Base-by-base conservation (phyloP, 164 flowering plant species). In the Kingdonia uniflora region DNA sequence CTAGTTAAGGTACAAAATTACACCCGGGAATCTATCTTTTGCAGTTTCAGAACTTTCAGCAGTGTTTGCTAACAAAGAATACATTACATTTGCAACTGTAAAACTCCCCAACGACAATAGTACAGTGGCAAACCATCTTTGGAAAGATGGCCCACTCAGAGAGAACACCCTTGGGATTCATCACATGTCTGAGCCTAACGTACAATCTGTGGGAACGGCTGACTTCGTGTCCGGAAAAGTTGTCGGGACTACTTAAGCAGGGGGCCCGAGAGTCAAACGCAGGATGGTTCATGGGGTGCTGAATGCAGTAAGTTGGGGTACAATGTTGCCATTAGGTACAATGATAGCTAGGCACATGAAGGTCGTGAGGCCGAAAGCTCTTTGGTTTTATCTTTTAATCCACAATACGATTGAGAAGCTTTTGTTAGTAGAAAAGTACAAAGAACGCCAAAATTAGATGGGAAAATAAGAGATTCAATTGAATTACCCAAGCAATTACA, bases 191-290 rank as follows among this genome's bases (percentile, higher is more conserved):
- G 70, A 60, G 0, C 54, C 60, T 2, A 78, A 81, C 49, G 16
- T 57, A 15, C 57, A 29, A 14, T 65, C 81, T 15, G 54, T 20
- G 38, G 76, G 74, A 19, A 66, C 67, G 10, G 14, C 81, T 17
- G 51, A 85, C 62, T 52, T 84, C 51, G 42, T 58, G 0, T 72
- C 91, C 4, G 80, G 80, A 5, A 15, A 39, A 14, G 6, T 60
- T 23, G 35, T 8, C 6, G 42, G 52, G 1, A 0, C 51, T 0
- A 11, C 49, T 7, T 40, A 58, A 10, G 68, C 66, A 26, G 79
- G 63, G 22, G 60, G 52, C n/a, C 42, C 17, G 13, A 16, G 22
- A 45, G 11, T 60, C 75, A 0, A 64, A 46, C 33, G 35, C 35
- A 29, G 8, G 35, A 29, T n/a, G n/a, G n/a, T n/a, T n/a, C n/a